Evolutionary conservation across 805 yeast genomes (phyloP), one percentile per base, ranked within the genome.

Genomic region (Candida stauntonica): DNA sequence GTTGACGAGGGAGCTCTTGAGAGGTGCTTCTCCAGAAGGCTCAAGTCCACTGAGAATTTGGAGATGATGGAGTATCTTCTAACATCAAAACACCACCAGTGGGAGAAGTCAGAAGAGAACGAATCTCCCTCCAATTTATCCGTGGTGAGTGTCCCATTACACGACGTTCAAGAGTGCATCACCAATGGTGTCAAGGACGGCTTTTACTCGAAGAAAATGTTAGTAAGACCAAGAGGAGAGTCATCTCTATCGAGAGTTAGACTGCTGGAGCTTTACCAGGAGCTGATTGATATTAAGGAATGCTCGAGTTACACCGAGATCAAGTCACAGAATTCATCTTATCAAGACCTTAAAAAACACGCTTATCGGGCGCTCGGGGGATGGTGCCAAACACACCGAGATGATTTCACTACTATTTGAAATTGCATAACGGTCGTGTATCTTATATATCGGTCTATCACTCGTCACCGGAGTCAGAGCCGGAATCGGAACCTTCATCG

Each of bases 151-250:
- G 44, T 60, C 2, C 62, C 63, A 1, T 19, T 26, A 6, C 41
- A 35, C 3, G 18, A 21, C 2, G 5, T 44, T 2, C 36, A 36
- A 0, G 66, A 68, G 41, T 55, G 60, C 1, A 57, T 81, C 11
- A 67, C 74, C 29, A 73, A 73, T 47, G 87, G 86, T 0, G 74
- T 80, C 5, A 75, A 70, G 43, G 77, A 77, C 45, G 89, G 91
- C 0, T 67, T 69, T 16, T 67, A 56, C 38, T 44, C 67, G 1
- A 78, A 75, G 46, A 68, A 60, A 27, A 62, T 60, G 33, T 67
- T 69, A 0, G 64, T 79, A 1, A 58, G 68, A 27, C 54, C 51
- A 14, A 64, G 68, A 13, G 77, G 78, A 5, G 68, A 63, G 20
- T 67, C 74, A 31, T 18, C 50, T 7, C 32, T 72, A 5, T 67